Base-by-base conservation (phyloP, 345 rosid genomes). In the Fremontodendron californicum region DNA sequence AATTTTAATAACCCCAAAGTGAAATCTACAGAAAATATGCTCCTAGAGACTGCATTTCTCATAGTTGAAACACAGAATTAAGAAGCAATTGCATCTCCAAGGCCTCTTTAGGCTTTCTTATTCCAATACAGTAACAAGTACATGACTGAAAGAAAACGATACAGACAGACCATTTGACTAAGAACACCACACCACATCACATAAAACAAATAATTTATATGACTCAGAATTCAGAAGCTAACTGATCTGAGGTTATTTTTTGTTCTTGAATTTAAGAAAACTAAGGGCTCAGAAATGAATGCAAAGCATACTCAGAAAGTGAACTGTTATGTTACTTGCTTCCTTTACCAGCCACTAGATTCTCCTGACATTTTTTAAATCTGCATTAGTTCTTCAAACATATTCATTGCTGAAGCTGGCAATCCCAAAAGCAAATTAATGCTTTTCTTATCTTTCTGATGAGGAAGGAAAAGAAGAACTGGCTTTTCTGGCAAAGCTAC, bases 401-500 rank as follows among this genome's bases (percentile, higher is more conserved):
- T 81, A 39, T 82, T 82, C 97, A 95, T 93, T 19, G 98, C 93
- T 61, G 97, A 88, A 77, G 78, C 85, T 0, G 98, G 97, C 80
- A 92, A 83, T 31, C 99, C 98, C 78, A 93, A 73, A 71, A 93
- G 81, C 84, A 95, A 91, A 71, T 89, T 93, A 33, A 93, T 83
- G 86, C 84, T 85, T 85, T 84, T 86, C 77, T 83, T 87, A 45
- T 92, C 89, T 48, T 82, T 73, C 1, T 96, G 94, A 69, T 84
- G 87, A 64, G 94, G 90, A 63, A 92, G 87, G 76, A 93, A 91
- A 77, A 93, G 84, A 69, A 86, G 85, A 19, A 93, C 99, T 82
- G 90, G 94, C 84, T 91, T 92, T 85, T 93, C 93, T 0, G 99
- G 99, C 81, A 93, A 87, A 42, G 91, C 88, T 11, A 92, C 98